phyloP scores from a whole-genome alignment of 345 rosid species.

The Draba incana region DNA sequence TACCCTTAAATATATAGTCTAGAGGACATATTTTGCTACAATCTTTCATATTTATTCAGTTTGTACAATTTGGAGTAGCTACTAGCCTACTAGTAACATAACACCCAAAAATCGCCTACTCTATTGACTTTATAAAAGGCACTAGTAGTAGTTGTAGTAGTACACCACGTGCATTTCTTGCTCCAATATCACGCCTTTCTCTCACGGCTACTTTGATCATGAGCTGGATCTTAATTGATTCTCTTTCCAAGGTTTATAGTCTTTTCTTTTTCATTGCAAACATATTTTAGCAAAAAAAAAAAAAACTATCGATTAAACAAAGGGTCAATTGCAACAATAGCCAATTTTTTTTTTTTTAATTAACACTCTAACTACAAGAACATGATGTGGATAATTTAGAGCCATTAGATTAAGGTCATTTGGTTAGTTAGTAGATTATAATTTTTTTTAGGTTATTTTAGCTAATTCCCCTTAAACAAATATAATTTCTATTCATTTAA shows the following conservation, averaged over 20 bases:
- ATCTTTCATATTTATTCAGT: neutral
- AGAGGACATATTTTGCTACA: neutral
- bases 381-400: too few relatives aligned
- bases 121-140: constrained; percentile 9
- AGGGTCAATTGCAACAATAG: too few relatives aligned
- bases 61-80: neutral
- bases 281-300: too few relatives aligned
- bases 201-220: neutral
- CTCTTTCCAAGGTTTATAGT: neutral
- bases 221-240: neutral
- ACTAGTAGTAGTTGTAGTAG: neutral
- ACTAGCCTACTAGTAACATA: neutral
- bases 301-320: too few relatives aligned
- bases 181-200: constrained; percentile 1
- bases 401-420: too few relatives aligned
- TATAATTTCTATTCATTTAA: too few relatives aligned
- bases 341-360: too few relatives aligned
- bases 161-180: constrained; percentile 3
- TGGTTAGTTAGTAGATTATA: too few relatives aligned
- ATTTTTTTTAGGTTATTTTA: too few relatives aligned
- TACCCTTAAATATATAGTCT: neutral
- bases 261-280: too few relatives aligned
- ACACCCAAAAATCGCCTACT: constrained; percentile 6
- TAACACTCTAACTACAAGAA: too few relatives aligned
- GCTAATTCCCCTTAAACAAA: too few relatives aligned